Percentiles rank a stretch among this genome's conserved stretches.
Evolutionary conservation across 768 basidiomycete species (phyloP).

Genomic region (Pilatotrama ljubarskyi): DNA sequence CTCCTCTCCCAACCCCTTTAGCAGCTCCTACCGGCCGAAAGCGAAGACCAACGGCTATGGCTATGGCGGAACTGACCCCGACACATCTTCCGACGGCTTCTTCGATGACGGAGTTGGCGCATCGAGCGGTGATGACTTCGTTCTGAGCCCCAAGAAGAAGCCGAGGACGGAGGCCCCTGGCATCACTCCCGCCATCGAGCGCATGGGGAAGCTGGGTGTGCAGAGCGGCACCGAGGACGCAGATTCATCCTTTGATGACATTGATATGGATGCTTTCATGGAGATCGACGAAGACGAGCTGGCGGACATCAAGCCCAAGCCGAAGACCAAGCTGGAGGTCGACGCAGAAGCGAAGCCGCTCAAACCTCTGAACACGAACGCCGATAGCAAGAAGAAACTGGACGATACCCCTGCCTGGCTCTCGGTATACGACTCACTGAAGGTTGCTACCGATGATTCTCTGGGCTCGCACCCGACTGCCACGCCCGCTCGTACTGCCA

Average conservation of each 20-base stretch:
- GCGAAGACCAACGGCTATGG: conserved; percentile 4
- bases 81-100: conserved; percentile 33
- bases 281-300: conserved; percentile 56
- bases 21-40: not conserved
- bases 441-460: conserved; percentile 59
- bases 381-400: conserved; percentile 45
- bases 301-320: conserved; percentile 33
- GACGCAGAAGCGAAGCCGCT: conserved; percentile 23
- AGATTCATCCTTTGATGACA: conserved; percentile 47
- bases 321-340: conserved; percentile 31
- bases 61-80: conserved; percentile 22
- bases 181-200: conserved; percentile 57
- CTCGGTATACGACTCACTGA: conserved; percentile 71
- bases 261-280: conserved; percentile 60
- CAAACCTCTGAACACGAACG: conserved; percentile 24
- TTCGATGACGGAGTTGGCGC: conserved; percentile 33
- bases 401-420: conserved; percentile 64
- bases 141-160: conserved; percentile 74
- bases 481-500: conserved; percentile 31
- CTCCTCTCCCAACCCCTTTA: conserved; percentile 27
- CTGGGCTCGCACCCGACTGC: conserved; percentile 47
- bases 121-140: conserved; percentile 57
- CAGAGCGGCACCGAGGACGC: conserved; percentile 36
- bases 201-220: conserved; percentile 60
- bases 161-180: conserved; percentile 44